A percentile compares a stretch with the other conserved stretches of the same genome.
Conservation (phyloP, 805 yeast genomes). For the Candida odintsovae region DNA sequence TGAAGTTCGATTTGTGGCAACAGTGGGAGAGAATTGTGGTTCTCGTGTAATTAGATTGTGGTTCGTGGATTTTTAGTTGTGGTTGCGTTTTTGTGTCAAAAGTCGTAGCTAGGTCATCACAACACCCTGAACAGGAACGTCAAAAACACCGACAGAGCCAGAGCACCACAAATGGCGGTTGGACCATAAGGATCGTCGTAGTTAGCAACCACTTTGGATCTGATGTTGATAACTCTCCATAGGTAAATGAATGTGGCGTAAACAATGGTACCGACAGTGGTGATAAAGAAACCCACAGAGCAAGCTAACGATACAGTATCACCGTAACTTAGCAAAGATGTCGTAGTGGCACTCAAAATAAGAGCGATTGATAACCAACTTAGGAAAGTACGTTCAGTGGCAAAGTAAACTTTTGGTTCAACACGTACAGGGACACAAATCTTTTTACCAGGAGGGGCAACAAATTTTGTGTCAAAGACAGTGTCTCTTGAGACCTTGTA, state of each 20-base stretch:
- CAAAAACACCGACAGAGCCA: constrained; percentile 62
- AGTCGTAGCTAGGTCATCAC: neutral
- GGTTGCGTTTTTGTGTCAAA: neutral
- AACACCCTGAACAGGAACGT: constrained; percentile 42
- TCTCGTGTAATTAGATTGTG: neutral
- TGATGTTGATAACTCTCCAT: constrained; percentile 76
- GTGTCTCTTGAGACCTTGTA: constrained; percentile 62
- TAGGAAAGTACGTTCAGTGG: constrained; percentile 91
- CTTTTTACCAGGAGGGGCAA: constrained; percentile 82
- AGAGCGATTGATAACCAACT: constrained; percentile 92
- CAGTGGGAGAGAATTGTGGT: neutral
- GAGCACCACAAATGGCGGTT: constrained; percentile 66
- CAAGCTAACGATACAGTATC: constrained; percentile 69
- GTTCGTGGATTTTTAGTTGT: no score
- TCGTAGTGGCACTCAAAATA: constrained; percentile 83
- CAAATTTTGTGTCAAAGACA: constrained; percentile 48
- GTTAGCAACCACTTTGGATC: constrained; percentile 74
- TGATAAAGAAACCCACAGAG: constrained; percentile 77
- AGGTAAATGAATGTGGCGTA: constrained; percentile 74
- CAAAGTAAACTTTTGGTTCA: constrained; percentile 98
- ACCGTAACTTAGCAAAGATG: constrained; percentile 82
- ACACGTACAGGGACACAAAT: constrained; percentile 93
- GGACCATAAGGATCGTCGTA: constrained; percentile 92
- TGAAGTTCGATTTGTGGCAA: neutral
- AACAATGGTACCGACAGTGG: constrained; percentile 66